Evolutionary conservation across 176 grass and related monocot genomes (phyloP), one percentile per base, ranked within the genome.

Genomic region (Carex kokanica): DNA sequence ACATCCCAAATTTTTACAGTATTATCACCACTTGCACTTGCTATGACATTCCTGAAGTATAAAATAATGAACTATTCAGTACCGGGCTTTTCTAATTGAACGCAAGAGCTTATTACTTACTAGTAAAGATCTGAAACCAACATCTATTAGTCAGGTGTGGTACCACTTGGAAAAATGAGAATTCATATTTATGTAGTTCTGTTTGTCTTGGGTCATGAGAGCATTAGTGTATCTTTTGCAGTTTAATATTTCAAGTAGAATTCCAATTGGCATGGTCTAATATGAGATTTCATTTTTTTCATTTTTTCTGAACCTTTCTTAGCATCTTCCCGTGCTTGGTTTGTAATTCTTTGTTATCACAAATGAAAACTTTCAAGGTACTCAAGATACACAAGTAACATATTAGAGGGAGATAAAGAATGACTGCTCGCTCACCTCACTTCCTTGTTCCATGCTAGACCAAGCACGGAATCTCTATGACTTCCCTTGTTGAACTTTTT

Each of bases 1-100:
- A 99, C 62, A 83, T 99, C 96, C 96, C 96, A 99, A 78, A 99
- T 77, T 78, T 93, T 99, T 27, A 95, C 74, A 43, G 93, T 91
- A 63, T 87, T 91, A 82, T 98, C 96, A 3, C 86, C 93, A 88
- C 96, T 95, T 89, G 96, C 91, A 93, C 93, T 95, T 81, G 91
- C 96, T 86, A 99, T 49, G 86, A 91, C 96, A 83, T 99, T 99
- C 93, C 95, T 93, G 56, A 64, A 54, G 16, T 62, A 79, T 38
- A 32, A 38, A 71, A 64, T 21, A 80, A 36, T 14, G 16, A 78
- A 78, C 14, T 56, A 55, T 56, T 74, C 24, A 55, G 51, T 55
- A 56, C 49, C 47, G 56, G 24, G 23, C 49, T 78, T 78, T 56
- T 32, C 6, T 29, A 78, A 78, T 32, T 56, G 15, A 78, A 56